Conservation (phyloP, 805 yeast species). For the Sungouiella blattae region DNA sequence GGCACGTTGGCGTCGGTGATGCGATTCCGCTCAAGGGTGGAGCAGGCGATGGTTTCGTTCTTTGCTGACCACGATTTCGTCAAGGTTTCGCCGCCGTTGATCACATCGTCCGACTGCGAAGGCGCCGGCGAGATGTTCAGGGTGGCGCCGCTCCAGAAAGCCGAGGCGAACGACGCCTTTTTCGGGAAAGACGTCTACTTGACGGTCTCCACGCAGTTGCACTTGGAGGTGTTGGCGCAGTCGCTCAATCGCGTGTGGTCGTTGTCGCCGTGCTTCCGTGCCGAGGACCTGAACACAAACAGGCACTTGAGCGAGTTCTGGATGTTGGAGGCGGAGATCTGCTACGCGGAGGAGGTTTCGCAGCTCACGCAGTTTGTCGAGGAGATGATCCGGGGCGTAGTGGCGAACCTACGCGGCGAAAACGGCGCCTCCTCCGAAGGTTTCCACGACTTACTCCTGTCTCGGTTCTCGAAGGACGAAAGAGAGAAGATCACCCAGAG, state of each 20-base stretch:
- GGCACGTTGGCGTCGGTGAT: constrained; percentile 60
- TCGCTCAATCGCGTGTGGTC: constrained; percentile 85
- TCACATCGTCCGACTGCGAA: constrained; percentile 91
- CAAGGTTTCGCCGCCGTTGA: constrained; percentile 81
- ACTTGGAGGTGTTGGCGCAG: constrained; percentile 74
- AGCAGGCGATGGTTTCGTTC: constrained; percentile 48
- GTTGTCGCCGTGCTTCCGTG: constrained; percentile 87
- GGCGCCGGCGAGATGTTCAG: constrained; percentile 93
- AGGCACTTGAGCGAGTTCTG: constrained; percentile 93
- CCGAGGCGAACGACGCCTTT: constrained; percentile 33
- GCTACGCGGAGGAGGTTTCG: constrained; percentile 54
- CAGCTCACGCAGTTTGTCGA: constrained; percentile 69
- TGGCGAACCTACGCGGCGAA: constrained; percentile 11
- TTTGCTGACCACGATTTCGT: constrained; percentile 53
- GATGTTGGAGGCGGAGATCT: constrained; percentile 94
- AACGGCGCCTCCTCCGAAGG: constrained; percentile 10
- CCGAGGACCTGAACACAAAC: constrained; percentile 83
- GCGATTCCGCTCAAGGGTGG: constrained; percentile 69
- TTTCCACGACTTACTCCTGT: constrained; percentile 27
- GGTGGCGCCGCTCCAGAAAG: constrained; percentile 37
- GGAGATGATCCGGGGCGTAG: constrained; percentile 57
- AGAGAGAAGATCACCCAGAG: constrained; percentile 39
- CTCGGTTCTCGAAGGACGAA: constrained; percentile 38
- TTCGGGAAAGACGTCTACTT: constrained; percentile 68
- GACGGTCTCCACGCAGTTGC: constrained; percentile 91